A percentile compares a stretch with the other conserved stretches of the same genome.
Evolutionary conservation across 495 filamentous ascomycete species (phyloP).

Genomic region (Neurospora sp.): DNA sequence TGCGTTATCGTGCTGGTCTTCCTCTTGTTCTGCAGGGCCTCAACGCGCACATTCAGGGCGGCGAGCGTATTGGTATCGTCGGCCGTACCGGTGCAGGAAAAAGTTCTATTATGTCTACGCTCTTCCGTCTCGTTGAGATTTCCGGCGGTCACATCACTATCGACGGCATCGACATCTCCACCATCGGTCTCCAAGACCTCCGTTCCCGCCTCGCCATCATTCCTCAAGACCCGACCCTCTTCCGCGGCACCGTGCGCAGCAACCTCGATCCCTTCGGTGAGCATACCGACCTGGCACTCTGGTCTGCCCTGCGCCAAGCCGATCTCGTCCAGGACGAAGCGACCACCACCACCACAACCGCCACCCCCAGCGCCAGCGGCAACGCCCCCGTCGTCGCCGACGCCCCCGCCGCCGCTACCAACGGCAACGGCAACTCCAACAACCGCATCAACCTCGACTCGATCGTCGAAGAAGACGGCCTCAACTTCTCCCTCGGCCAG

Average conservation of each 20-base stretch:
- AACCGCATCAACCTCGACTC: conserved; percentile 70
- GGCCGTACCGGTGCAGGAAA: conserved; percentile 93
- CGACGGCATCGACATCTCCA: conserved; percentile 82
- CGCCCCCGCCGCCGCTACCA: neutral
- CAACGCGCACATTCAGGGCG: conserved; percentile 64
- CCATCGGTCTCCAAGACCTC: conserved; percentile 74
- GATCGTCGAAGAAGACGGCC: conserved; percentile 81
- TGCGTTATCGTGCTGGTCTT: conserved; percentile 78
- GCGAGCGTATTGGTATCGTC: conserved; percentile 88
- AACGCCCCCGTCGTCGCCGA: neutral
- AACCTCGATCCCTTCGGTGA: conserved; percentile 92
- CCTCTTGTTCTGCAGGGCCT: conserved; percentile 78
- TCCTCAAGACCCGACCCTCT: conserved; percentile 91
- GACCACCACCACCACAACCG: conserved; percentile 15
- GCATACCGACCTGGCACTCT: conserved; percentile 78
- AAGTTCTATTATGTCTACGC: conserved; percentile 83
- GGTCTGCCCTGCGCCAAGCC: conserved; percentile 74
- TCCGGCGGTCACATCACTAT: conserved; percentile 77
- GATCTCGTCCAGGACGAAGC: conserved; percentile 54
- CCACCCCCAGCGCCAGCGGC: conserved; percentile 6
- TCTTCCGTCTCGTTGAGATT: conserved; percentile 86
- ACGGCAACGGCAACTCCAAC: conserved; percentile 1
- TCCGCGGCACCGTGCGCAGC: conserved; percentile 78
- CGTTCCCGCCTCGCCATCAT: conserved; percentile 88
- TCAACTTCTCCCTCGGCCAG: conserved; percentile 95